Evolutionary conservation across 441 rosid species (phyloP), one percentile per base, ranked within the genome.

Genomic region (Mallotus repandus): DNA sequence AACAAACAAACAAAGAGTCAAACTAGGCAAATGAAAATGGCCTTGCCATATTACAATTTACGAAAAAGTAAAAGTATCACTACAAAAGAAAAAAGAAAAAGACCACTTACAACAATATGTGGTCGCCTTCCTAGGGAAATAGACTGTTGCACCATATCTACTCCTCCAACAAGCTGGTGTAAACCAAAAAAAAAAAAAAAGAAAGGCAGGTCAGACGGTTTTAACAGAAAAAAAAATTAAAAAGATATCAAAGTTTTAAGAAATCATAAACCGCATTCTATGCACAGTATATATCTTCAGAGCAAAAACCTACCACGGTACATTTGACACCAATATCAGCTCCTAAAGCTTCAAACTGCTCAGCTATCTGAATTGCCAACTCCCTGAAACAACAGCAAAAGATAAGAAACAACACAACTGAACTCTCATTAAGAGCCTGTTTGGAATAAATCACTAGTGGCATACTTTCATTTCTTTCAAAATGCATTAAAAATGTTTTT

Each of bases 311-410:
- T 82, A 92, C 99, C 92, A 96, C 98, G 29, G 87, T 93, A 84
- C 96, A 89, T 72, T 80, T 87, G 60, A 92, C 84, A 61, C 90
- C 89, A 60, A 92, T 88, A 59, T 89, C 93, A 61, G 93, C 82
- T 63, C 98, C 97, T 68, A 93, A 78, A 74, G 96, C 97, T 83
- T 91, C 92, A 79, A 94, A 94, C 79, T 96, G 99, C 82, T 96
- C 98, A 56, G 93, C 89, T 77, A 96, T 96, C 86, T 93, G 98
- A 68, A 92, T 91, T 4, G 98, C 99, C 63, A 96, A 83, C 83
- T 94, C 98, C 88, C 99, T 95, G 52, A 2, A 69, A 69, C 32
- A 70, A 69, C 38, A 66, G 7, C n/a, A 53, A 55, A 68, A 61
- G n/a, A 43, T 3, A 72, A 38, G 2, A 11, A 50, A 35, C 41